phyloP scores from a whole-genome alignment of 768 basidiomycete species.

The Royoungia palumana region DNA sequence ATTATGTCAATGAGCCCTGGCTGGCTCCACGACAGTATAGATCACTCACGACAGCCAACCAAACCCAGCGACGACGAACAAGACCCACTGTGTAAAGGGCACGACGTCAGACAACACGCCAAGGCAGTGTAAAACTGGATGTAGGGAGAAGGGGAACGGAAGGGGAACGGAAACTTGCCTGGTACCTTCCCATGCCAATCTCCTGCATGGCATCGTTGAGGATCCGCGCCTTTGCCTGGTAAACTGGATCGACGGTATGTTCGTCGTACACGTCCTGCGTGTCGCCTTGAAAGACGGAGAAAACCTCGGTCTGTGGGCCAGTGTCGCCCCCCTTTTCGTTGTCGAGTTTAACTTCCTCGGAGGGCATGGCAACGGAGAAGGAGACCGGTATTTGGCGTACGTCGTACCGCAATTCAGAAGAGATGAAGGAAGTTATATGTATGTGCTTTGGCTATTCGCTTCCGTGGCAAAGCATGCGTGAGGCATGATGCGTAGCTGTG shows the following conservation, averaged over 20 bases:
- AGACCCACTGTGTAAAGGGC: constrained; percentile 46
- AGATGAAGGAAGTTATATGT: too few relatives aligned
- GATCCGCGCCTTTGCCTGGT: constrained; percentile 54
- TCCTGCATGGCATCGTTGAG: constrained; percentile 62
- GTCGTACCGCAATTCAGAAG: too few relatives aligned
- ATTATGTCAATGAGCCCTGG: constrained; percentile 5
- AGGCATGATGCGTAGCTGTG: too few relatives aligned
- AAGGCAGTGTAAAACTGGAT: too few relatives aligned
- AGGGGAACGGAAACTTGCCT: constrained; percentile 32
- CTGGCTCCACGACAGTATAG: background rate
- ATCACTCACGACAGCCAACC: constrained; percentile 69
- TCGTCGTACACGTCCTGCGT: constrained; percentile 29
- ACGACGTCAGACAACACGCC: background rate
- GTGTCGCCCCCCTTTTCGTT: constrained; percentile 1
- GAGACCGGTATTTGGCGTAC: background rate
- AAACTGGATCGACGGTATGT: constrained; percentile 48
- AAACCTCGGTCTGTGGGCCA: background rate
- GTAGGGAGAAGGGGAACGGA: background rate
- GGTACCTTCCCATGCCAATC: constrained; percentile 71
- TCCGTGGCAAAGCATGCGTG: too few relatives aligned
- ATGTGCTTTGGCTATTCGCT: too few relatives aligned
- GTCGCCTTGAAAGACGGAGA: background rate
- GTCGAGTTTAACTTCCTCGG: constrained; percentile 1
- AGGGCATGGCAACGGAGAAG: constrained; percentile 17
- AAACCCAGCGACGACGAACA: constrained; percentile 69